These are phyloP conservation scores for Arthrobotrys iridis DNA, from an alignment of 2,329 filamentous ascomycete genomes.

Conservation along the genomic window DNA sequence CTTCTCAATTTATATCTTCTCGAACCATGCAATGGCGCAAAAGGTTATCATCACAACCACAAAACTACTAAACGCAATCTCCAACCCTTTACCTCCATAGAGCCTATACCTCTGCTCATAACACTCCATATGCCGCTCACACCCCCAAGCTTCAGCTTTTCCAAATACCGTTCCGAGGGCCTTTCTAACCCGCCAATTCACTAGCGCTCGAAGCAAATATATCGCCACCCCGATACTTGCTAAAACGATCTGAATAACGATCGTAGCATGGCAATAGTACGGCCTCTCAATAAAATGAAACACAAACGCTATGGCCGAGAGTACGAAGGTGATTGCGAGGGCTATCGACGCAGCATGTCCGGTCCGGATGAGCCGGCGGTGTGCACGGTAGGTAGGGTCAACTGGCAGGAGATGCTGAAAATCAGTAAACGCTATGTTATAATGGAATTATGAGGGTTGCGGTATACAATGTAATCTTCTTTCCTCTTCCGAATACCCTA, in stretches of 20 bases:
- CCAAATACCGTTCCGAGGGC: constrained; percentile 2
- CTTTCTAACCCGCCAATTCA: constrained; percentile 14
- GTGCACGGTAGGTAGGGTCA: constrained; percentile 32
- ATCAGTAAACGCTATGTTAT: background rate
- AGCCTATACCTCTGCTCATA: constrained; percentile 26
- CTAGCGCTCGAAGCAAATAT: constrained; percentile 19
- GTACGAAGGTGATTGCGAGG: background rate
- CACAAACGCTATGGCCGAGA: constrained; percentile 6
- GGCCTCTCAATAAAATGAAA: constrained; percentile 2
- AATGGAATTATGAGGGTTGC: background rate
- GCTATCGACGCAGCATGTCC: constrained; percentile 18
- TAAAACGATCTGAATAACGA: constrained; percentile 4
- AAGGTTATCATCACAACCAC: background rate
- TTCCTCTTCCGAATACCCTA: background rate
- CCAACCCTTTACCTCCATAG: constrained; percentile 26
- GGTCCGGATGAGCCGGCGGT: constrained; percentile 15
- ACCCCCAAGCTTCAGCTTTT: constrained; percentile 1
- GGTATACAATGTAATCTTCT: constrained; percentile 17
- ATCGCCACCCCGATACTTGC: background rate
- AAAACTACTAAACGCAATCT: constrained; percentile 15
- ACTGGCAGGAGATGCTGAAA: background rate
- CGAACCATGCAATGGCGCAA: constrained; percentile 1
- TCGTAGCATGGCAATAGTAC: background rate
- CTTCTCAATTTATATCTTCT: background rate
- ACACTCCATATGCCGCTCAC: constrained; percentile 5